phyloP scores from a whole-genome alignment of 2,329 filamentous ascomycete genomes.

The Xylaria arbuscula region DNA sequence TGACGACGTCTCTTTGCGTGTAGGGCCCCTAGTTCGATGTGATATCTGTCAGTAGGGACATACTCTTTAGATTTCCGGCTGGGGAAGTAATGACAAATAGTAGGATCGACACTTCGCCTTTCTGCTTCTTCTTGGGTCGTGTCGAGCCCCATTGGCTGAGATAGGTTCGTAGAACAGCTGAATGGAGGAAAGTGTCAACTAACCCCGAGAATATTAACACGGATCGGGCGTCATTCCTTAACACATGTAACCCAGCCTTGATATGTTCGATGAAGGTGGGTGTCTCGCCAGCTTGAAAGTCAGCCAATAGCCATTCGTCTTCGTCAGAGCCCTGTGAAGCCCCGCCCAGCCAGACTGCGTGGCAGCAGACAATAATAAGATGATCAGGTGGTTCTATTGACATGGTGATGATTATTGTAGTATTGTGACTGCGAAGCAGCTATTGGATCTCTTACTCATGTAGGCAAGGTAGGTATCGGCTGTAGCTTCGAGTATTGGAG shows the following conservation, averaged over 20 bases:
- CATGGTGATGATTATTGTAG: constrained; percentile 17
- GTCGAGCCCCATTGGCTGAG: constrained; percentile 5
- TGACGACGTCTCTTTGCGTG: constrained; percentile 64
- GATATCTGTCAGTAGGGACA: constrained; percentile 19
- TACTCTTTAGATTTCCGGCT: not conserved
- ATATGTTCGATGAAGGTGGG: constrained; percentile 83
- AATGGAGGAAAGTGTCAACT: constrained; percentile 37
- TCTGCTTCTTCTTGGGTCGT: not conserved
- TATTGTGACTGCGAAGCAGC: not conserved
- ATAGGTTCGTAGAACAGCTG: not conserved
- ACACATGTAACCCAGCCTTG: constrained; percentile 67
- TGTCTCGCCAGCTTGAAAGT: constrained; percentile 82
- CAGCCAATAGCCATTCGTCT: constrained; percentile 76
- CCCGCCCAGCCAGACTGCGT: constrained; percentile 79
- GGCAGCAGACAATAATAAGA: constrained; percentile 84
- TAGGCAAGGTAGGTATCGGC: not conserved
- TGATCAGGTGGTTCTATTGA: constrained; percentile 52
- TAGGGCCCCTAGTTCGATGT: constrained; percentile 65
- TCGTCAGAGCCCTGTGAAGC: constrained; percentile 64
- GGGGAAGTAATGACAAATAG: constrained; percentile 11
- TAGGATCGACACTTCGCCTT: not conserved
- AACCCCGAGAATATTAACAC: constrained; percentile 80
- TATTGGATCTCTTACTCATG: not conserved
- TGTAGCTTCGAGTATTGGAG: not conserved
- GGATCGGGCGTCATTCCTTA: constrained; percentile 59